phyloP scores from a whole-genome alignment of 1,284 basidiomycete species.

The Sphaerobolus stellatus region DNA sequence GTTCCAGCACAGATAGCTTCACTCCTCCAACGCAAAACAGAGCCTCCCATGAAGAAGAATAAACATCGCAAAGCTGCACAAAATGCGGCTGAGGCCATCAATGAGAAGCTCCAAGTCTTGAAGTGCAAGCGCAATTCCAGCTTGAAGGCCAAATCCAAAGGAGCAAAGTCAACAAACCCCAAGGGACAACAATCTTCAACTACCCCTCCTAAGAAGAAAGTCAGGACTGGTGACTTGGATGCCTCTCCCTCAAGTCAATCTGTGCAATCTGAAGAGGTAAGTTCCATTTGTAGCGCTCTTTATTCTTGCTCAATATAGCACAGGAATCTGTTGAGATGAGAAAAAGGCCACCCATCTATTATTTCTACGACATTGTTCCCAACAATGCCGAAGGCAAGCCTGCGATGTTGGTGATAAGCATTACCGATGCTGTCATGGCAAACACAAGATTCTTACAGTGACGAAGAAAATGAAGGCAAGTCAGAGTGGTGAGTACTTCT shows the following conservation, averaged over 20 bases:
- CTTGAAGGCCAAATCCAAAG: too few relatives aligned
- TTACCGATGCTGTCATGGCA: constrained; percentile 26
- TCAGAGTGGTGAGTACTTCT: background rate
- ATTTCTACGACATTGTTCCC: constrained; percentile 20
- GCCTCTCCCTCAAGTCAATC: background rate
- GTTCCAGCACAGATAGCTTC: background rate
- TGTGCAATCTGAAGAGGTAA: background rate
- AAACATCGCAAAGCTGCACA: background rate
- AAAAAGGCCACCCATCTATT: constrained; percentile 21
- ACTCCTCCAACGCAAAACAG: background rate
- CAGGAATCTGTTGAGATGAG: background rate
- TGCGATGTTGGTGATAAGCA: constrained; percentile 17
- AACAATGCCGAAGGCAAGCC: constrained; percentile 10
- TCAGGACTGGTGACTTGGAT: background rate
- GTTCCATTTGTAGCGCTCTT: background rate
- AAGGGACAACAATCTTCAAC: background rate
- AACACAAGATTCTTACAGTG: constrained; percentile 21
- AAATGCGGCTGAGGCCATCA: background rate
- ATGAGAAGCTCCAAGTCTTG: background rate
- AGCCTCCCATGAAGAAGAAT: background rate
- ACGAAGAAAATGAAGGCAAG: constrained; percentile 7
- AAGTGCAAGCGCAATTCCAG: background rate
- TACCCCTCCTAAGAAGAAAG: background rate
- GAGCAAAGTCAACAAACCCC: background rate
- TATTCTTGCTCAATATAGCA: too few relatives aligned